A percentile compares a stretch with the other conserved stretches of the same genome.
These are phyloP conservation scores for Rhinocladiella similis DNA, from an alignment of 2,329 filamentous ascomycete genomes.

Conservation along the genomic window DNA sequence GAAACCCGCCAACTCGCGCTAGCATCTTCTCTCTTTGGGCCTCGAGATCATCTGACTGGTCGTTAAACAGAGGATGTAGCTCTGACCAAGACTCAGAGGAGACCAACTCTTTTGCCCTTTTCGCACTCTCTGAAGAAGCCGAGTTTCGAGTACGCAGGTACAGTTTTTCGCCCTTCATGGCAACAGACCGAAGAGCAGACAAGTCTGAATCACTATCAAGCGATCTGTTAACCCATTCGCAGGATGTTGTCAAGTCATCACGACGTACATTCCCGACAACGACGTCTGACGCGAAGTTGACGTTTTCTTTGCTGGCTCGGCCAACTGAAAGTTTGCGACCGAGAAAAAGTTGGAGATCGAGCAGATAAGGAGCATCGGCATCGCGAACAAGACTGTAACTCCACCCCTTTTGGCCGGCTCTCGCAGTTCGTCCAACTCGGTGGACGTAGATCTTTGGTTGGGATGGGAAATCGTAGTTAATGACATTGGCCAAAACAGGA, in stretches of 20 bases:
- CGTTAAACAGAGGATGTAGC: constrained; percentile 77
- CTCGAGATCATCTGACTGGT: constrained; percentile 65
- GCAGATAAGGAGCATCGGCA: constrained; percentile 83
- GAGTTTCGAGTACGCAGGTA: constrained; percentile 88
- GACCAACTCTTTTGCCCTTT: constrained; percentile 77
- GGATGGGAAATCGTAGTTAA: constrained; percentile 97
- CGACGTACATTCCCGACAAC: constrained; percentile 75
- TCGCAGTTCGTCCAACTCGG: constrained; percentile 90
- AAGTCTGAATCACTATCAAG: constrained; percentile 76
- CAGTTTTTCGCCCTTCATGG: constrained; percentile 85
- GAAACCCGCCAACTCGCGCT: constrained; percentile 81
- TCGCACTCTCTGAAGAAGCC: constrained; percentile 86
- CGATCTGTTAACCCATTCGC: constrained; percentile 81
- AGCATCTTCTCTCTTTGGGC: constrained; percentile 81
- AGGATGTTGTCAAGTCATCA: constrained; percentile 70
- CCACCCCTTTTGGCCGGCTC: constrained; percentile 91
- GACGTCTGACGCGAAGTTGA: constrained; percentile 79
- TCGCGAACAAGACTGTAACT: constrained; percentile 89
- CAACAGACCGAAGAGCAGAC: constrained; percentile 67
- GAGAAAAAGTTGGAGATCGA: constrained; percentile 93
- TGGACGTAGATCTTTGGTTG: constrained; percentile 97
- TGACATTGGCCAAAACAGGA: constrained; percentile 90
- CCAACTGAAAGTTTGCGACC: constrained; percentile 80
- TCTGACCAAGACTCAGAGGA: constrained; percentile 69
- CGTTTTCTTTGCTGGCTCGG: constrained; percentile 57